Evolutionary conservation across 352 stramenopile genomes (phyloP).

Genomic region (Pythium grandisporangium): DNA sequence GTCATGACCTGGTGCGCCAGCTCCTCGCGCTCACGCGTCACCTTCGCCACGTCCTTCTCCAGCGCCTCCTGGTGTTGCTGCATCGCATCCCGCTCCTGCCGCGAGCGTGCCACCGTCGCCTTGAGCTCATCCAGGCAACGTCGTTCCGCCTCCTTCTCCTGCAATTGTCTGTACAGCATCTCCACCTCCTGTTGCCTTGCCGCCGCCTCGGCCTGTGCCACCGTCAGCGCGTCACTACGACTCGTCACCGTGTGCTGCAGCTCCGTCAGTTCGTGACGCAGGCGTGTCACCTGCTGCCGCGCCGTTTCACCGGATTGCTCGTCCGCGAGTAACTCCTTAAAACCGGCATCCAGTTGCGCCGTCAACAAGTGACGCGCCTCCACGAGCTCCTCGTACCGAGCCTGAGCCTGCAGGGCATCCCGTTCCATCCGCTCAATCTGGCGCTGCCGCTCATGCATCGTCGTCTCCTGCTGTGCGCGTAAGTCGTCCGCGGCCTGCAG

Average conservation of each 20-base stretch:
- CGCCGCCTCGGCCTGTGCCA: too few relatives aligned
- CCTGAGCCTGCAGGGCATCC: conserved; percentile 25
- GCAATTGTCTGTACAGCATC: conserved; percentile 39
- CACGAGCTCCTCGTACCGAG: conserved; percentile 50
- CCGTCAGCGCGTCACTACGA: conserved; percentile 13
- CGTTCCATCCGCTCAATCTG: conserved; percentile 24
- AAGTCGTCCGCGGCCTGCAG: conserved; percentile 19
- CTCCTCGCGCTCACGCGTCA: not conserved
- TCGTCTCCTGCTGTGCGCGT: too few relatives aligned
- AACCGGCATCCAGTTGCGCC: conserved; percentile 55
- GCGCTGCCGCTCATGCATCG: too few relatives aligned
- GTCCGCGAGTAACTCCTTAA: conserved; percentile 60
- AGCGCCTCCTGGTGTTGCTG: conserved; percentile 29
- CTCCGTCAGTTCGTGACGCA: conserved; percentile 36
- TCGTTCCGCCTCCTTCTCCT: conserved; percentile 27
- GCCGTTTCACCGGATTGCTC: conserved; percentile 40
- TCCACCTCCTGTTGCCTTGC: conserved; percentile 40
- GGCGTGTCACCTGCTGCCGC: conserved; percentile 26
- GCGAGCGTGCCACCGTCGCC: conserved; percentile 20
- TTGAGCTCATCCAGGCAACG: conserved; percentile 18
- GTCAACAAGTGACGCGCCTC: conserved; percentile 32
- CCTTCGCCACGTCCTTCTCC: conserved; percentile 2
- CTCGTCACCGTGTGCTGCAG: conserved; percentile 19
- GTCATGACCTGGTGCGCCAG: not conserved
- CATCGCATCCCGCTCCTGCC: conserved; percentile 30